Percentiles rank a stretch among this genome's conserved stretches.
These are phyloP conservation scores for Apiospora hydei DNA, from an alignment of 2,329 filamentous ascomycete species.

Conservation along the genomic window DNA sequence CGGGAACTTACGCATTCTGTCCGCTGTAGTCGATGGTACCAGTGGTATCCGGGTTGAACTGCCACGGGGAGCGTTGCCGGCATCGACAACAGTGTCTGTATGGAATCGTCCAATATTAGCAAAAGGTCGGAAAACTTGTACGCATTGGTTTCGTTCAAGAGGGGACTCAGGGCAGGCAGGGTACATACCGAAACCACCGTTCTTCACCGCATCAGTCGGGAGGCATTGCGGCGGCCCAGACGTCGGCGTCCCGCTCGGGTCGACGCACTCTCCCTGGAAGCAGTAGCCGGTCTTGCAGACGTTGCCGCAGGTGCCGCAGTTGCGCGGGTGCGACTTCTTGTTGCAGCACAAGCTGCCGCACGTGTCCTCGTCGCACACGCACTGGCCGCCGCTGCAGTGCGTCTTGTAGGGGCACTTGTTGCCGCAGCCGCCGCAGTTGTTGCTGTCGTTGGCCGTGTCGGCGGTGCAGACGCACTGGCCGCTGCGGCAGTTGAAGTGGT, in stretches of 20 bases:
- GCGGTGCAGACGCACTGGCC: constrained; percentile 6
- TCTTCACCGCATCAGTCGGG: constrained; percentile 7
- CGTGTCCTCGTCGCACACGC: constrained; percentile 27
- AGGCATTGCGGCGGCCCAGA: not conserved
- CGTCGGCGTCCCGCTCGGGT: not conserved
- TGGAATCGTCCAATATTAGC: not conserved
- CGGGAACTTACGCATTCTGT: not conserved
- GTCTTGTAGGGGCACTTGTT: constrained; percentile 27
- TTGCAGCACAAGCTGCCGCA: constrained; percentile 29
- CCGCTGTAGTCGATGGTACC: not conserved
- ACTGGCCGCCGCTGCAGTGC: constrained; percentile 23
- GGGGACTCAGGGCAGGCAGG: not conserved
- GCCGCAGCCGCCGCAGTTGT: constrained; percentile 30
- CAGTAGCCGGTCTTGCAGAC: constrained; percentile 29
- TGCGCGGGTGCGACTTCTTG: constrained; percentile 28
- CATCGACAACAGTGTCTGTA: not conserved
- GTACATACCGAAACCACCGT: constrained; percentile 2
- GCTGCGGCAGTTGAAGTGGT: not conserved
- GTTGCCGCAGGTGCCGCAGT: constrained; percentile 31
- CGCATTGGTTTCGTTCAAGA: no score
- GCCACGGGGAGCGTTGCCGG: not conserved
- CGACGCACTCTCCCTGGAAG: constrained; percentile 28
- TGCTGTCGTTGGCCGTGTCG: constrained; percentile 18
- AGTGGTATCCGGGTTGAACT: not conserved
- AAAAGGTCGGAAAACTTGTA: not conserved